Evolutionary conservation across 768 basidiomycete species (phyloP), one percentile per base, ranked within the genome.

Genomic region (Imleria badia): DNA sequence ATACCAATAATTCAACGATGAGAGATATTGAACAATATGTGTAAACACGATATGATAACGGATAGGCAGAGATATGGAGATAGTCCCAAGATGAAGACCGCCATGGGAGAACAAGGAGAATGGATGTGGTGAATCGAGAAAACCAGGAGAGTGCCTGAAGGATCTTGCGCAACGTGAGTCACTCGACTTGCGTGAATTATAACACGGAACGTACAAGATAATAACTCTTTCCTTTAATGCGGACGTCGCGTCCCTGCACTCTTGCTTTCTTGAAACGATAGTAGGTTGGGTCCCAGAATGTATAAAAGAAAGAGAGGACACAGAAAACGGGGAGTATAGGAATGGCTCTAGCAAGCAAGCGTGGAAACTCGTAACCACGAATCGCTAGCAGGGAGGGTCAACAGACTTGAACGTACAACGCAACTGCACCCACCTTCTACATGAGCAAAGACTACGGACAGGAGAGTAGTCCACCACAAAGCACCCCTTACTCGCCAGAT

Each of bases 221-320:
- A 53, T 69, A 64, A 10, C 69, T 71, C 67, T 84, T 88, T 20
- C 90, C 88, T 26, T 75, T 77, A 34, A 89, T 73, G 45, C 87
- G 82, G 22, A 91, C 77, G 56, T 84, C 80, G 19, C 89, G 81
- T 3, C 90, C 88, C 74, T 91, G 89, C 39, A 80, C 73, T 60
- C 81, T 79, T 13, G 86, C 83, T 59, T 74, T 78, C 59, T 78
- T 78, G 50, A 81, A 73, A 11, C 80, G 74, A 22, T 79, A 71
- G 69, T 92, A 93, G 19, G 88, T 89, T 13, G 91, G 93, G 66
- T 96, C 85, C 94, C 94, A 96, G 2, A 79, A 83, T 1, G 84
- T 84, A 87, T 93, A 95, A 7, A 87, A 63, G 15, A 94, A 64
- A 19, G 92, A 92, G 15, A 82, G 12, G 1, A 85, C 41, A 29